Base-by-base conservation (phyloP, 2,329 filamentous ascomycete genomes). In the Botrytis porri region DNA sequence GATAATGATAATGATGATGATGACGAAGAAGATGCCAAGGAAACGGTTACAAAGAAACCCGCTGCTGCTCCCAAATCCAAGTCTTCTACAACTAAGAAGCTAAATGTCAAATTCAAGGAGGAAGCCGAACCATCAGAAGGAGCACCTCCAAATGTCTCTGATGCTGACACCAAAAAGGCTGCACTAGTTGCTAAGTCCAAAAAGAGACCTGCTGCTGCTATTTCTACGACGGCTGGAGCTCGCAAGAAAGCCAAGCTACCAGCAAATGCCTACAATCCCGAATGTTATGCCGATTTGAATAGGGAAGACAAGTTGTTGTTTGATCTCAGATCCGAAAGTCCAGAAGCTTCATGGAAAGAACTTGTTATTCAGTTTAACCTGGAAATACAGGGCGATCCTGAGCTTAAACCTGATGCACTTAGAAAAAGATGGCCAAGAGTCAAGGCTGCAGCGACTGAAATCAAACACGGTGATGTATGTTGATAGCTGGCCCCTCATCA, bases 401-500 rank as follows among this genome's bases (percentile, higher is more conserved):
- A 37, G 16, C 14, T 29, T 18, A 61, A 22, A 8, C 2, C 7
- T 14, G 18, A 63, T 63, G 10, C 57, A 3, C 32, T 51, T 29
- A 35, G 32, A 35, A 63, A 12, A 1, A 43, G 69, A 63, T 70
- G 69, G 69, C 41, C 69, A 10, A 48, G 57, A 43, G 54, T 61
- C 14, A 48, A 70, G 18, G 57, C 69, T 32, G 32, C 59, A 43
- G 59, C 32, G 25, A 48, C 43, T 14, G 39, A 62, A 6, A 37
- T 70, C 7, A n/a, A 39, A 29, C 39, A 61, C 9, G 32, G 6
- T 25, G 69, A 70, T 39, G 69, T 70, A 70, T n/a, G 63, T n/a
- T 37, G 10, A 7, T 7, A 51, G 20, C 29, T 1, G 4, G n/a
- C 1, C 39, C 7, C 9, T 2, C 2, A 20, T 7, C 25, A 3